Percentiles rank a stretch among this genome's conserved stretches.
Evolutionary conservation across 1,139 yeast genomes (phyloP).

Genomic region (Magnusiomyces suaveolens): DNA sequence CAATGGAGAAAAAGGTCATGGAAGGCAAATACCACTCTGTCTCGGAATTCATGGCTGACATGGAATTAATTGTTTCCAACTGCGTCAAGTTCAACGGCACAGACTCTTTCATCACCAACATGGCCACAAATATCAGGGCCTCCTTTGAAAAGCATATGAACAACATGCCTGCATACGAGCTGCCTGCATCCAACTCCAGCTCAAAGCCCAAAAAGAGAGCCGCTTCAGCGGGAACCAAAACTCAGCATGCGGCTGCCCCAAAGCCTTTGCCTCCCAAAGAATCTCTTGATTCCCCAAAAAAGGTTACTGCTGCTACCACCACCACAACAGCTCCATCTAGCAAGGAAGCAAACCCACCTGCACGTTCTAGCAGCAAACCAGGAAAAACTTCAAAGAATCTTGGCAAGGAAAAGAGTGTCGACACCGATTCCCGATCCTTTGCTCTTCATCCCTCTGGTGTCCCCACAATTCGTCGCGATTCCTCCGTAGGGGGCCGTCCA

Average conservation of each 20-base stretch:
- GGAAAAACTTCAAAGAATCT: conserved; percentile 5
- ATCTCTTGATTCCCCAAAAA: background rate
- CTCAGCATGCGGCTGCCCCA: conserved; percentile 24
- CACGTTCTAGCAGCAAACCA: conserved; percentile 11
- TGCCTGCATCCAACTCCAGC: conserved; percentile 31
- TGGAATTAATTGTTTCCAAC: conserved; percentile 74
- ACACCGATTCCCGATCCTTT: conserved; percentile 24
- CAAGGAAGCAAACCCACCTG: background rate
- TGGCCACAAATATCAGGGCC: conserved; percentile 85
- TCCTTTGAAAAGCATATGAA: conserved; percentile 89
- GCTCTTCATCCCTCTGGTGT: conserved; percentile 40
- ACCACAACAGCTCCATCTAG: background rate
- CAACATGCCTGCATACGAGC: conserved; percentile 77
- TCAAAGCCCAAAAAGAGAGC: conserved; percentile 24
- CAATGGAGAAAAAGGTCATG: conserved; percentile 72
- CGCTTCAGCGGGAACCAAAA: conserved; percentile 18
- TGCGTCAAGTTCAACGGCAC: conserved; percentile 81
- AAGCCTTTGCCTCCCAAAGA: conserved; percentile 5
- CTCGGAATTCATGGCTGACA: conserved; percentile 63
- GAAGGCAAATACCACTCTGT: conserved; percentile 64
- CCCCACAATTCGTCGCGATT: conserved; percentile 54
- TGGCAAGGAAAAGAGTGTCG: conserved; percentile 15
- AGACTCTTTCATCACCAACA: conserved; percentile 70
- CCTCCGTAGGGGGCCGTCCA: conserved; percentile 62
- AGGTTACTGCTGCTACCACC: background rate